Evolutionary conservation across 2,329 filamentous ascomycete genomes (phyloP).

Genomic region (Myotisia sp.): DNA sequence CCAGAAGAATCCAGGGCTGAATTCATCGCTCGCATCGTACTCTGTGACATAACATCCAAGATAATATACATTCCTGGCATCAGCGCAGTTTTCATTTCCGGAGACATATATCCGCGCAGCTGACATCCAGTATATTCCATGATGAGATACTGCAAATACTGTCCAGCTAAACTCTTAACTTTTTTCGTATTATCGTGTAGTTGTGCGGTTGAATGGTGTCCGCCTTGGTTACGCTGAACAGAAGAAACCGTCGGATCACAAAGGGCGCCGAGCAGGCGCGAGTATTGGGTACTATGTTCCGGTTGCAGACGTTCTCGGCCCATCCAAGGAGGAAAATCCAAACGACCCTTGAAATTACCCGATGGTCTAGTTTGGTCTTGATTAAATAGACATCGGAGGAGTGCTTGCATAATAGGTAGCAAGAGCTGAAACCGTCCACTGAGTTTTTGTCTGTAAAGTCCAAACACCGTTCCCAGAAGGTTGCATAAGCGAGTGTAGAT

Average conservation of each 20-base stretch:
- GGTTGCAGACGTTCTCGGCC: conserved; percentile 18
- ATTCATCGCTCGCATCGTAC: conserved; percentile 38
- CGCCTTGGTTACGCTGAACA: conserved; percentile 27
- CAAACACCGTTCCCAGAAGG: conserved; percentile 38
- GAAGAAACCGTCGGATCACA: conserved; percentile 48
- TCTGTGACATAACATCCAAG: conserved; percentile 39
- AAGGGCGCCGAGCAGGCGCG: conserved; percentile 44
- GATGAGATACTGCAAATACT: conserved; percentile 44
- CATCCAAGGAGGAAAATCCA: conserved; percentile 15
- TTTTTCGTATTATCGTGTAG: conserved; percentile 47
- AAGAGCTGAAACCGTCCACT: conserved; percentile 48
- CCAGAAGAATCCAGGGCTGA: conserved; percentile 38
- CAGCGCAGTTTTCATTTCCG: conserved; percentile 39
- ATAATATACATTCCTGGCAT: conserved; percentile 39
- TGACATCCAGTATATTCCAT: conserved; percentile 42
- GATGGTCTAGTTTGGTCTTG: conserved; percentile 24
- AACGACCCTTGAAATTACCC: conserved; percentile 6
- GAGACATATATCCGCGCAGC: conserved; percentile 35
- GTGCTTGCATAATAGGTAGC: conserved; percentile 39
- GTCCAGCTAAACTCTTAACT: conserved; percentile 42
- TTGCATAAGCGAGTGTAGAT: conserved; percentile 43
- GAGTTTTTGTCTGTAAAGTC: conserved; percentile 44
- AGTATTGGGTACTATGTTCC: conserved; percentile 36
- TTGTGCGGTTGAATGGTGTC: conserved; percentile 26
- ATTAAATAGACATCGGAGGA: conserved; percentile 43